Conservation (phyloP, 2,329 filamentous ascomycete genomes). For the Biscogniauxia marginata region DNA sequence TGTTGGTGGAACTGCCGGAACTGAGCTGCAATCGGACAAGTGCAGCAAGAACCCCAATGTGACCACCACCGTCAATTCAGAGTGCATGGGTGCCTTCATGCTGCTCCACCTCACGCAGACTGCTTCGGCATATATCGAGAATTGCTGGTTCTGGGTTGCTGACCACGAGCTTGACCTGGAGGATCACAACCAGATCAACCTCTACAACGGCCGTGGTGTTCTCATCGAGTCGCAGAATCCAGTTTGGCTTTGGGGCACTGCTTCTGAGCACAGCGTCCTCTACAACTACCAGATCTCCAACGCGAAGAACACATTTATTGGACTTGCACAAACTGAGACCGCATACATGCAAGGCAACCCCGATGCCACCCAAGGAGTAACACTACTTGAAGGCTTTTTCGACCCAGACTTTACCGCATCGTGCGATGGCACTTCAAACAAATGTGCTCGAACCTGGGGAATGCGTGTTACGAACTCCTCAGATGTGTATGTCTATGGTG, state of each 20-base stretch:
- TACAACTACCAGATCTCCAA: slow-evolving; percentile 85
- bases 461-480: slow-evolving; percentile 67
- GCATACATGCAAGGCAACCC: slow-evolving; percentile 87
- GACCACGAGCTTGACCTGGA: slow-evolving; percentile 82
- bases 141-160: slow-evolving; percentile 86
- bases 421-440: slow-evolving; percentile 45
- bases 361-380: slow-evolving; percentile 65
- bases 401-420: slow-evolving; percentile 67
- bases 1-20: slow-evolving; percentile 83
- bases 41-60: slow-evolving; percentile 74
- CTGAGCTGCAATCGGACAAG: slow-evolving; percentile 73
- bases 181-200: slow-evolving; percentile 75
- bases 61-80: slow-evolving; percentile 58
- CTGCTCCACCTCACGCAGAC: slow-evolving; percentile 63
- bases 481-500: slow-evolving; percentile 68
- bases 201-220: slow-evolving; percentile 86
- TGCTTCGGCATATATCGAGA: slow-evolving; percentile 77
- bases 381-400: slow-evolving; percentile 51
- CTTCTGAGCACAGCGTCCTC: slow-evolving; percentile 63
- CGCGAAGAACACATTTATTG: slow-evolving; percentile 78
- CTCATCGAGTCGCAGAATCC: slow-evolving; percentile 74
- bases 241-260: slow-evolving; percentile 78
- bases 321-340: slow-evolving; percentile 84
- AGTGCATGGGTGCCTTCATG: slow-evolving; percentile 74
- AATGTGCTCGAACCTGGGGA: slow-evolving; percentile 75